Conservation (phyloP, 805 yeast species). For the Vanderwaltozyma tropicalis region DNA sequence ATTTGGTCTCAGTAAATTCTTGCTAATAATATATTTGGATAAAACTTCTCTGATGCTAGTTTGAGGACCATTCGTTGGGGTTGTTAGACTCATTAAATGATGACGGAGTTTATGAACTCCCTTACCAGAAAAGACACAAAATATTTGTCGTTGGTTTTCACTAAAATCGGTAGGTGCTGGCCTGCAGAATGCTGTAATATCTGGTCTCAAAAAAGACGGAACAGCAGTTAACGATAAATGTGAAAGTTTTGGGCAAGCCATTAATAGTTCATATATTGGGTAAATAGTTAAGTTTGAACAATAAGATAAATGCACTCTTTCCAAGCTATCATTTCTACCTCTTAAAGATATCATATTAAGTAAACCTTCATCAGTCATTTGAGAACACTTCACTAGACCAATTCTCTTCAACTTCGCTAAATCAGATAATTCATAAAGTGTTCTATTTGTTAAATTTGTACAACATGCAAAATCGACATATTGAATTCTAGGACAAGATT, state of each 20-base stretch:
- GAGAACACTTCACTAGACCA: slow-evolving; percentile 84
- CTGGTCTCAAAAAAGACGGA: slow-evolving; percentile 75
- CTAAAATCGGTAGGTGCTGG: slow-evolving; percentile 89
- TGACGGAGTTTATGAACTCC: slow-evolving; percentile 73
- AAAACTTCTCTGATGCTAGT: slow-evolving; percentile 25
- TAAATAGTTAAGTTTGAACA: slow-evolving; percentile 70
- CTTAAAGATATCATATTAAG: slow-evolving; percentile 55
- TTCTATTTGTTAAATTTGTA: slow-evolving; percentile 72
- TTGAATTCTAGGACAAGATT: slow-evolving; percentile 73
- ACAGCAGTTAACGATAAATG: slow-evolving; percentile 91
- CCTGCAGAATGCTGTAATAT: slow-evolving; percentile 77
- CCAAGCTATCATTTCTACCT: slow-evolving; percentile 70
- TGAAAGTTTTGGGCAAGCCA: slow-evolving; percentile 75
- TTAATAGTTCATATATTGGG: slow-evolving; percentile 66
- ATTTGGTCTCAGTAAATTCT: slow-evolving; percentile 16
- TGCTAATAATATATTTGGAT: slow-evolving; percentile 21
- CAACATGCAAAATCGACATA: slow-evolving; percentile 95
- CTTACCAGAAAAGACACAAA: slow-evolving; percentile 88
- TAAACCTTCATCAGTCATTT: slow-evolving; percentile 79
- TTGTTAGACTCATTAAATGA: slow-evolving; percentile 41
- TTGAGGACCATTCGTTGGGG: slow-evolving; percentile 28
- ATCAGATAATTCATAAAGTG: slow-evolving; percentile 64
- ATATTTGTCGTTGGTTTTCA: slow-evolving; percentile 70
- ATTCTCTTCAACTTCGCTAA: slow-evolving; percentile 78
- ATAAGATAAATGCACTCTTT: slow-evolving; percentile 86